Evolutionary conservation across 2,329 filamentous ascomycete species (phyloP).

Genomic region (Ramichloridium luteum): DNA sequence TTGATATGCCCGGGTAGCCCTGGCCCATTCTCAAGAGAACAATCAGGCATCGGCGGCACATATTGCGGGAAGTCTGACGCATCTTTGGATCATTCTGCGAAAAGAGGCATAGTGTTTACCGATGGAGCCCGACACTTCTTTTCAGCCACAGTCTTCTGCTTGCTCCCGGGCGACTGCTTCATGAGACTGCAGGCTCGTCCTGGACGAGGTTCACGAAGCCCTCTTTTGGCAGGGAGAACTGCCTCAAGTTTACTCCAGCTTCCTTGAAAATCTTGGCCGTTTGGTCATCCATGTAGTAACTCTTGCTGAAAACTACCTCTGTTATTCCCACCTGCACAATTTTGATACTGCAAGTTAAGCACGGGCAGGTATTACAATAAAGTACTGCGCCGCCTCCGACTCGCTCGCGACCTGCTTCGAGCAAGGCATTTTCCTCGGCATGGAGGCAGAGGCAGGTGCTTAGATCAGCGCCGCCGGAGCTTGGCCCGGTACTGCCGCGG

Average conservation of each 20-base stretch:
- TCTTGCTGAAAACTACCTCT: constrained; percentile 88
- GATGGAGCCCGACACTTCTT: constrained; percentile 1
- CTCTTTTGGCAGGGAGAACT: constrained; percentile 56
- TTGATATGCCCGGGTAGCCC: too few relatives aligned
- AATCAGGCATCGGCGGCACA: too few relatives aligned
- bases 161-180: too few relatives aligned
- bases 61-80: too few relatives aligned
- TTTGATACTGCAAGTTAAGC: constrained; percentile 95
- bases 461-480: constrained; percentile 57
- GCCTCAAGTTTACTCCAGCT: constrained; percentile 72
- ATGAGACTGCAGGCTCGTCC: constrained; percentile 2
- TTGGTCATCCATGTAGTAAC: constrained; percentile 86
- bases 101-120: too few relatives aligned
- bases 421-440: constrained; percentile 90
- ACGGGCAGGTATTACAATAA: constrained; percentile 61
- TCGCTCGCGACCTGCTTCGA: constrained; percentile 85
- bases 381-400: constrained; percentile 71
- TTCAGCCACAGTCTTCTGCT: constrained; percentile 1
- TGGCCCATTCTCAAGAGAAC: too few relatives aligned
- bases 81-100: too few relatives aligned
- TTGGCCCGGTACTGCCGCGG: constrained; percentile 29
- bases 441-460: constrained; percentile 92
- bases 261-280: constrained; percentile 66
- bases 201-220: constrained; percentile 21
- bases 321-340: constrained; percentile 92